Base-by-base conservation (phyloP, 257 asterid genomes). In the Pogostemon cablin region DNA sequence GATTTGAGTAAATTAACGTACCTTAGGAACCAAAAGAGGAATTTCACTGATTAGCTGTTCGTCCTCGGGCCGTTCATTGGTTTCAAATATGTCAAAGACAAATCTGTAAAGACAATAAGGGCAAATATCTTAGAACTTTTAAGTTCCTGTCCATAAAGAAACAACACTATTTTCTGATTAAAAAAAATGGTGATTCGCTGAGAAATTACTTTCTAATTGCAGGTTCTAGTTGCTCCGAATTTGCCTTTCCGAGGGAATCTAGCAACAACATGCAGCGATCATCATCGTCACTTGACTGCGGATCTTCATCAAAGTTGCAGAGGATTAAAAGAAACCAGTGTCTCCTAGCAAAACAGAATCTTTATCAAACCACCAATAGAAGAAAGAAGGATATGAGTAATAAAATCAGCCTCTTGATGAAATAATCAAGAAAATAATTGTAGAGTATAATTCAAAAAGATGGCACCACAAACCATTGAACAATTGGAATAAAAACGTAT, bases 251-350 rank as follows among this genome's bases (percentile, higher is more conserved):
- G 76, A 91, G 66, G 20, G 96, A 91, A 77, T 88, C 96, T 48
- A 91, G 81, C 68, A 87, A 75, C 79, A 91, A 74, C 87, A 88
- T 84, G 81, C 96, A 91, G 3, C 83, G 92, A 44, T 75, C 72
- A n/a, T 75, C 71, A n/a, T 50, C 52, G 12, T 63, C 54, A 32
- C 73, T 65, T 32, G 90, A 79, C 49, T 67, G 65, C 37, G 50
- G 57, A 57, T 77, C 72, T 80, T 78, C 83, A 12, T 84, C 90
- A 41, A 91, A 75, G 78, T 91, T 81, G 71, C 97, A 91, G 46
- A 85, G 79, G 82, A 91, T 91, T 57, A 91, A 79, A 43, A 91
- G 97, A 82, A 78, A 83, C 97, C 96, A 91, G 73, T 88, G 95
- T 48, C 78, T 71, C 97, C 96, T 90, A 68, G 62, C 59, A 57